Conservation (phyloP, 140 eudicot genomes). For the Bidens hawaiensis region DNA sequence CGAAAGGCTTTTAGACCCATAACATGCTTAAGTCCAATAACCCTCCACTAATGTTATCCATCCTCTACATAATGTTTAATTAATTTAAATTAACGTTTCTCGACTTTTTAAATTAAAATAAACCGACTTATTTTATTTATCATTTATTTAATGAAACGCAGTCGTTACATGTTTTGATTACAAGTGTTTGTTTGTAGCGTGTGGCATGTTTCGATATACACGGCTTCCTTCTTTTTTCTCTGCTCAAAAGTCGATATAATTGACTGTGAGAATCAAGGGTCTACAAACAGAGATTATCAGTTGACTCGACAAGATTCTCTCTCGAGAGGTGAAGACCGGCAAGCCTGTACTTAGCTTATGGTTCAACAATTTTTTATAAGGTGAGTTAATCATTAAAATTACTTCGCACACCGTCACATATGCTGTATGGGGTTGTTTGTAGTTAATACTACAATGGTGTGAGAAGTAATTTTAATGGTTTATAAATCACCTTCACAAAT, state of each 20-base stretch:
- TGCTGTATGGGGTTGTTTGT: neutral
- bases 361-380: neutral
- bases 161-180: too few species aligned
- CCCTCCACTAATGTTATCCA: too few species aligned
- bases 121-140: too few species aligned
- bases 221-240: conserved; percentile 76
- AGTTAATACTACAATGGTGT: neutral
- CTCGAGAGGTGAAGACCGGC: conserved; percentile 30
- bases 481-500: neutral
- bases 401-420: neutral
- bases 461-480: conserved; percentile 1
- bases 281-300: conserved; percentile 37
- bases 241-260: conserved; percentile 50
- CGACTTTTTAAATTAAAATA: too few species aligned
- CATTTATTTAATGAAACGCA: too few species aligned
- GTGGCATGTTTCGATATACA: conserved; percentile 78
- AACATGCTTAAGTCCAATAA: too few species aligned
- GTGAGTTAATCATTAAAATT: too few species aligned
- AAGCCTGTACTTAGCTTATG: neutral
- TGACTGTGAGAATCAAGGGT: conserved; percentile 36
- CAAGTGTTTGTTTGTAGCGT: conserved; percentile 45
- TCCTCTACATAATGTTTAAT: too few species aligned
- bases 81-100: too few species aligned
- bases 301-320: conserved; percentile 69
- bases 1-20: too few species aligned